Evolutionary conservation across 805 yeast genomes (phyloP), one percentile per base, ranked within the genome.

Genomic region (Ogataea angusta): DNA sequence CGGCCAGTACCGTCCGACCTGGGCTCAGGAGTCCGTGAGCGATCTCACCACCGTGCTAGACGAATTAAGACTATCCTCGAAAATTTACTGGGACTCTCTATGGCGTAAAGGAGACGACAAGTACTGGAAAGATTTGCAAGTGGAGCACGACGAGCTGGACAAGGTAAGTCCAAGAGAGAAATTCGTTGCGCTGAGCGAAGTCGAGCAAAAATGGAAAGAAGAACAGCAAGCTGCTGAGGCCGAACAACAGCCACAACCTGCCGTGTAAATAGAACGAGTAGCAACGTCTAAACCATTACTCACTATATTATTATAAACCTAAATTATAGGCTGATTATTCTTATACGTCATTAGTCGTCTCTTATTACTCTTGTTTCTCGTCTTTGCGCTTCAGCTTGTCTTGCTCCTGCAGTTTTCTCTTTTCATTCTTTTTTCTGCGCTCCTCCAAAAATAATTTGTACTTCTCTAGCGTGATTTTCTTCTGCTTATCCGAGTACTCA

Each of bases 21-120:
- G 82, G 64, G 72, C 95, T 10, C 95, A 87, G 62, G 97, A 90
- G 62, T 85, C 96, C 1, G 88, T 87, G 21, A 86, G 96, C 5
- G 98, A 90, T 64, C 66, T 90, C 49, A 66, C 78, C 23, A 72
- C 78, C 37, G 81, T 82, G 9, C 68, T 83, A n/a, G 89, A 83
- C 41, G 82, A 80, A 46, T 70, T 81, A 46, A 70, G 69, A 36
- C 68, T 68, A 48, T 36, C 47, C 13, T 68, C 82, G 27, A 75
- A 68, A 32, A 68, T 88, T 17, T 73, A 70, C 52, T 90, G 98
- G 98, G 96, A 88, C 54, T 78, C 80, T 50, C 68, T 76, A 38
- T 89, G 95, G 95, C 76, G 95, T 62, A 79, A 78, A 65, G 98
- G 98, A 34, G 89, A 78, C 38, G 80, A 76, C 34, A 66, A 70